Base-by-base conservation (phyloP, 2,329 filamentous ascomycete genomes). In the Pestalotiopsis sp. region DNA sequence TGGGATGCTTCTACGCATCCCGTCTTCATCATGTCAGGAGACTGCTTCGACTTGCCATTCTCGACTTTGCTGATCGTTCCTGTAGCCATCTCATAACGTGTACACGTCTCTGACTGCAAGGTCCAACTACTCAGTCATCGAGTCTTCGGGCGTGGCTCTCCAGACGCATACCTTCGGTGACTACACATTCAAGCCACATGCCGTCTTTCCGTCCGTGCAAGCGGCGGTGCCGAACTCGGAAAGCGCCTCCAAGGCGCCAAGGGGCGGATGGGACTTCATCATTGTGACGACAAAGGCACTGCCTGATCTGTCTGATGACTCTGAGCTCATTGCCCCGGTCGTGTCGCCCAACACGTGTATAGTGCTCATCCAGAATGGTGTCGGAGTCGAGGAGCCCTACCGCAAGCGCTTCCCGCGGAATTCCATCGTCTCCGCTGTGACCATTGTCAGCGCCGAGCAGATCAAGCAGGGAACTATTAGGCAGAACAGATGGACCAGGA, bases 401-500 rank as follows among this genome's bases (percentile, higher is more conserved):
- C 80, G 84, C 38, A 80, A 81, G 65, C 85, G 90, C 4, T 93
- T 93, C 73, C 88, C 90, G 0, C 60, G 75, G 2, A 87, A 85
- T 1, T 84, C 87, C 1, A 88, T 93, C 61, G 80, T 93, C 69
- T 91, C 87, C 73, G 91, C 88, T 27, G 91, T 93, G 38, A 93
- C 91, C 2, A 85, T 93, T 69, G 85, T 91, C 39, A 91, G 88
- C 71, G 91, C 90, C 17, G 91, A 90, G 71, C 91, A 93, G 79
- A 86, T 85, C 5, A 79, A 81, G 2, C 88, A 86, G 27, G 91
- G 91, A 4, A 81, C 86, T 0, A 87, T 93, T 68, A 84, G 87
- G 61, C 91, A 93, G 79, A 92, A 93, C 77, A 86, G 91, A 52
- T 93, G 91, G 91, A 93, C 91, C 59, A 82, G 91, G 55, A 90